Base-by-base conservation (phyloP, 2,329 filamentous ascomycete genomes). In the Graphiopsis chlorocephala region DNA sequence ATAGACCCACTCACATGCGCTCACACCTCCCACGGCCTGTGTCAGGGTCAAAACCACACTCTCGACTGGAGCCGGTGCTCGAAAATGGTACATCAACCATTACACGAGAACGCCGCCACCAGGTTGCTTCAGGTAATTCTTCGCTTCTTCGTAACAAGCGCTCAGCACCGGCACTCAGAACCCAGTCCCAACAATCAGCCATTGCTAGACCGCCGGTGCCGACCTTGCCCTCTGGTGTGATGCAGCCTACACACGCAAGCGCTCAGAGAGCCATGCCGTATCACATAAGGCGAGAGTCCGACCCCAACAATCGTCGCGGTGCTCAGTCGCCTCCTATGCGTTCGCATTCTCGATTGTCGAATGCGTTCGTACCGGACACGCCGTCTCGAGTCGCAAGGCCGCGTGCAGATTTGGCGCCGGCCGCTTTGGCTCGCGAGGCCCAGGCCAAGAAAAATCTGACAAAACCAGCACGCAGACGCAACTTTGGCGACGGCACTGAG, bases 401-500 rank as follows among this genome's bases (percentile, higher is more conserved):
- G n/a, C 70, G 75, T 60, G 67, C 70, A 55, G 74, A 82, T 62
- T 69, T 82, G 63, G 83, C 82, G 59, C 79, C 83, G 29, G 82
- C 84, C 61, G 77, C 81, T 23, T 74, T 85, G 31, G 77, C 81
- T 59, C 78, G 80, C 53, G 79, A 83, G 66, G 84, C 85, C 62
- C 81, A 84, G 58, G 79, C 84, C 7, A 90, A 89, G 81, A 87
- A 90, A 69, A 88, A 90, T 55, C 79, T 96, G 65, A 93, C 86
- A 68, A 90, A 89, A 75, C 92, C 92, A 3, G 83, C 86, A 38
- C 84, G 87, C 47, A 82, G 83, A 66, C 85, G 88, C 53, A 87
- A 91, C 72, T 99, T 96, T 79, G 95, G 95, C 14, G 92, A 97
- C 76, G 95, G 95, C 17, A 90, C 90, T 66, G 95, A 99, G 77